phyloP scores from a whole-genome alignment of 1,139 yeast species.

The Protomyces macrosporus region DNA sequence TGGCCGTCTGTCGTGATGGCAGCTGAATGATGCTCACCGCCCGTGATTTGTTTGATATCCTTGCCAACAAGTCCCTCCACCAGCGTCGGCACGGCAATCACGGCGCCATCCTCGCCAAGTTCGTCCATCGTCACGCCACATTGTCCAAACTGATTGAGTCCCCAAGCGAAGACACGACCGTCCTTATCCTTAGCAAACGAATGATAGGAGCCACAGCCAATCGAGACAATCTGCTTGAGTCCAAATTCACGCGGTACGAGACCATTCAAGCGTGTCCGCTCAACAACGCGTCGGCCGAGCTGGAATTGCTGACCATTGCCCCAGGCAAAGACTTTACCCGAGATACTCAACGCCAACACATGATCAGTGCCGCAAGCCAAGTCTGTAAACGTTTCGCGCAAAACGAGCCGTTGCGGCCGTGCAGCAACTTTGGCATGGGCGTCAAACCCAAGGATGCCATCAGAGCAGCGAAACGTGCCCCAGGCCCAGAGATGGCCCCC shows the following conservation, averaged over 20 bases:
- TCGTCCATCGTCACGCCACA: conserved; percentile 65
- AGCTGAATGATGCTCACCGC: conserved; percentile 91
- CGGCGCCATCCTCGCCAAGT: conserved; percentile 72
- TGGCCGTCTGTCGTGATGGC: conserved; percentile 69
- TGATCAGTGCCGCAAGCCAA: conserved; percentile 93
- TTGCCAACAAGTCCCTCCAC: conserved; percentile 56
- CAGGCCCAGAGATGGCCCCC: conserved; percentile 92
- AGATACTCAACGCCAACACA: conserved; percentile 69
- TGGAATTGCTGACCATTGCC: conserved; percentile 94
- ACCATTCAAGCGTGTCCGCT: conserved; percentile 64
- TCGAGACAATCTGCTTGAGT: conserved; percentile 63
- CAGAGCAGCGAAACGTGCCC: conserved; percentile 90
- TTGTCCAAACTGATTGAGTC: conserved; percentile 92
- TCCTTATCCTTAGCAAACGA: conserved; percentile 81
- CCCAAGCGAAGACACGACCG: conserved; percentile 80
- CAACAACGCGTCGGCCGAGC: conserved; percentile 75
- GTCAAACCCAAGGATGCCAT: conserved; percentile 81
- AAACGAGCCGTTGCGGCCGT: conserved; percentile 59
- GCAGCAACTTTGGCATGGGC: conserved; percentile 60
- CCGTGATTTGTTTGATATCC: conserved; percentile 60
- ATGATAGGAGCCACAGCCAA: conserved; percentile 93
- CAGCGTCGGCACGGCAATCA: conserved; percentile 64
- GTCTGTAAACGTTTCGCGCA: conserved; percentile 68
- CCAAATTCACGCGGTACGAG: conserved; percentile 68
- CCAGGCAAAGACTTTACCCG: conserved; percentile 92